These are phyloP conservation scores for Trypanosoma vivax DNA, from an alignment of 208 protist species.

Conservation along the genomic window DNA sequence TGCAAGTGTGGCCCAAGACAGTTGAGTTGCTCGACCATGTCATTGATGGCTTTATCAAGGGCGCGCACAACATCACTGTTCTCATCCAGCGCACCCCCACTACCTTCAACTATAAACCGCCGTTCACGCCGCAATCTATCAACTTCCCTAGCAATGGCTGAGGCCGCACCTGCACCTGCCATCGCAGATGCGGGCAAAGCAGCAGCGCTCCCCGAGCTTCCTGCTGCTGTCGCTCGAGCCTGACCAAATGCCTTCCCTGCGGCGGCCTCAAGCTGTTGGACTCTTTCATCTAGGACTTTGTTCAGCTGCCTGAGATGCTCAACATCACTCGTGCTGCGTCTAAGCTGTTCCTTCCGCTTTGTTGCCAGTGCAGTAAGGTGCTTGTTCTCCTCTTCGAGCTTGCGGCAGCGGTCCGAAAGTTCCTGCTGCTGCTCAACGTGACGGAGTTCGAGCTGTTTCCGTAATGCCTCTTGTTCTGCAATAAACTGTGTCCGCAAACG, in stretches of 20 bases:
- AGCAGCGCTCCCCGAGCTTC: neutral
- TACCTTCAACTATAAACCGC: slow-evolving; percentile 39
- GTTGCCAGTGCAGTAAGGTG: slow-evolving; percentile 41
- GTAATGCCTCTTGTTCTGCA: slow-evolving; percentile 37
- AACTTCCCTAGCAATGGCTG: slow-evolving; percentile 27
- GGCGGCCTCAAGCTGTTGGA: neutral
- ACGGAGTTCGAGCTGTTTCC: slow-evolving; percentile 39
- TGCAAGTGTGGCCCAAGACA: neutral
- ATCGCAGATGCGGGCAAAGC: neutral
- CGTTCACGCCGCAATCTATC: slow-evolving; percentile 48
- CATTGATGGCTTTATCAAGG: slow-evolving; percentile 41
- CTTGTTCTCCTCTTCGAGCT: slow-evolving; percentile 58
- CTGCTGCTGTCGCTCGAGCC: neutral
- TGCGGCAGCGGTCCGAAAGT: slow-evolving; percentile 19
- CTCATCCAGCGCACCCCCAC: slow-evolving; percentile 49
- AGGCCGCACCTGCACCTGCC: neutral
- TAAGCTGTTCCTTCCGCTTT: slow-evolving; percentile 58
- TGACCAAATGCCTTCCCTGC: neutral
- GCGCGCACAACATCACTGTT: slow-evolving; percentile 43
- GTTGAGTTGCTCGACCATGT: slow-evolving; percentile 33
- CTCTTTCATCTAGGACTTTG: slow-evolving; percentile 1
- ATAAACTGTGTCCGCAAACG: slow-evolving; percentile 19
- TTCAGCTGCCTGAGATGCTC: slow-evolving; percentile 1
- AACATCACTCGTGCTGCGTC: slow-evolving; percentile 4
- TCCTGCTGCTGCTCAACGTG: slow-evolving; percentile 26